Conservation (phyloP, 257 asterid species). For the Craterostigma plantagineum region DNA sequence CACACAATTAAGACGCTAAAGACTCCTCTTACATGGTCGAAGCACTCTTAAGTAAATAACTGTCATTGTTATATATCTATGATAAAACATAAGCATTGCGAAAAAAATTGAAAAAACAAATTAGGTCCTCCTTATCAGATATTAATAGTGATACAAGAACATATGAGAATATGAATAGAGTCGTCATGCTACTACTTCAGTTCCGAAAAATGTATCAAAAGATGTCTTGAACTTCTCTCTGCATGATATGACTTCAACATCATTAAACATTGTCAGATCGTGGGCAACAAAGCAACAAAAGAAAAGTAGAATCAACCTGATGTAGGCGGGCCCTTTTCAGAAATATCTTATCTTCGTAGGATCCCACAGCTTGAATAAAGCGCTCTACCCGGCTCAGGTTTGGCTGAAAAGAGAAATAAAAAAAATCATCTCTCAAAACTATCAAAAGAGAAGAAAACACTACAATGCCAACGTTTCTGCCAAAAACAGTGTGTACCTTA, state of each 20-base stretch:
- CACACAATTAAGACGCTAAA: too few species aligned
- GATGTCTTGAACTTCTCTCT: too few species aligned
- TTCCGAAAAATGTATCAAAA: too few species aligned
- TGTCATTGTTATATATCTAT: too few species aligned
- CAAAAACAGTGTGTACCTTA: slow-evolving; percentile 34
- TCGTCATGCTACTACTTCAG: too few species aligned
- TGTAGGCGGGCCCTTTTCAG: slow-evolving; percentile 38
- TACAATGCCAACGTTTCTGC: slow-evolving; percentile 2
- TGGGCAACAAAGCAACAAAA: not conserved
- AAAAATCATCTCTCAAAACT: slow-evolving; percentile 2
- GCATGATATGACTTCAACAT: too few species aligned
- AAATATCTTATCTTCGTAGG: slow-evolving; percentile 3
- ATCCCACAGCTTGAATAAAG: slow-evolving; percentile 17
- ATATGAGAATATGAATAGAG: not conserved
- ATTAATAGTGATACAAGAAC: too few species aligned
- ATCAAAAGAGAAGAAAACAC: not conserved
- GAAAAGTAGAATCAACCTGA: slow-evolving; percentile 31
- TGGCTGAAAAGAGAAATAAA: slow-evolving; percentile 33
- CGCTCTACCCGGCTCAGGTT: slow-evolving; percentile 66
- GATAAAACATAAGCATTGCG: too few species aligned
- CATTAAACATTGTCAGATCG: not conserved
- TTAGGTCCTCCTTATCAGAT: too few species aligned
- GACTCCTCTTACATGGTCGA: too few species aligned
- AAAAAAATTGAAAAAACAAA: not conserved
- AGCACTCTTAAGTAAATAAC: too few species aligned